Evolutionary conservation across 257 asterid species (phyloP).

Genomic region (Coffea eugenioides): DNA sequence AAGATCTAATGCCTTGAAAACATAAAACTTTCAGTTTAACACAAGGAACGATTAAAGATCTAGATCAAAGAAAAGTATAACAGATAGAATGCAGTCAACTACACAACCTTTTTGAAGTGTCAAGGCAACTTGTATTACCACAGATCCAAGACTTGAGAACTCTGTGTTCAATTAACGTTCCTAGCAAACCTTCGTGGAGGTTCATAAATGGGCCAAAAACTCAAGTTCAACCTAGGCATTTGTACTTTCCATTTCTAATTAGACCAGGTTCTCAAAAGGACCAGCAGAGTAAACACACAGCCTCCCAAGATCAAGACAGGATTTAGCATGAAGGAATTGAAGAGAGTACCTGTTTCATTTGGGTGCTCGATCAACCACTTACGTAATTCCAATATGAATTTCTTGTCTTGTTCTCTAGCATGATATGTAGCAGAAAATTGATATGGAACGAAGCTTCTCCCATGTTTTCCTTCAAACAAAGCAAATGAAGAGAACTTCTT

Average conservation of each 20-base stretch:
- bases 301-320: not conserved
- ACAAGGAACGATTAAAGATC: not conserved
- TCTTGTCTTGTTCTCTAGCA: constrained; percentile 55
- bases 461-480: constrained; percentile 50
- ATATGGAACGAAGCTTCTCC: constrained; percentile 47
- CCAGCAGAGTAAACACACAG: not conserved
- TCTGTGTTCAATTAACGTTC: not conserved
- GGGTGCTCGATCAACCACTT: constrained; percentile 45
- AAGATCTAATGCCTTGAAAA: not conserved
- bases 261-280: not conserved
- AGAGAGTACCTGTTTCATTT: constrained; percentile 35
- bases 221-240: not conserved
- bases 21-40: not conserved
- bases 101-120: not conserved
- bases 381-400: constrained; percentile 37
- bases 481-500: constrained; percentile 77
- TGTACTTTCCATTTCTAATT: not conserved
- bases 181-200: not conserved
- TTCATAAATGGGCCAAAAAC: not conserved
- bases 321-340: constrained; percentile 10
- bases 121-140: not conserved
- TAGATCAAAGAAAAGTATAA: not conserved
- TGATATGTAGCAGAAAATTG: constrained; percentile 52
- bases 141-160: not conserved
- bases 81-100: not conserved